Evolutionary conservation across 163 green algal genomes (phyloP), one percentile per base, ranked within the genome.

Genomic region (Prototheca wickerhamii): DNA sequence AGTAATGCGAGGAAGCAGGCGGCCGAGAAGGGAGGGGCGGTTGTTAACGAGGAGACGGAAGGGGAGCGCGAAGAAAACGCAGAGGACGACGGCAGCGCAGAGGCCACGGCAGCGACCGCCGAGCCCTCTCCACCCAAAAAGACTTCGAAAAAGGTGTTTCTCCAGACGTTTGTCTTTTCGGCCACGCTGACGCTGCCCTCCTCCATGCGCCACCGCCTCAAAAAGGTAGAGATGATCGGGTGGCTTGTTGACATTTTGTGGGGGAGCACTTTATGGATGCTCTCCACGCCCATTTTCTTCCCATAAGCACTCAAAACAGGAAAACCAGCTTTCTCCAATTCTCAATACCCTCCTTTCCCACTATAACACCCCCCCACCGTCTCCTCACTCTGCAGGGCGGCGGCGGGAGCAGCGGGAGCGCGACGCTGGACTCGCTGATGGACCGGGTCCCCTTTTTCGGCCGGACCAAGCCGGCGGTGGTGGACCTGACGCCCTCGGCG

Each of bases 161-260:
- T 94, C 77, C 93, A 97, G 79, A 96, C 86, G 2, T 89, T 98
- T 67, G 86, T 99, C 35, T 99, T 99, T 64, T 95, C 83, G 10
- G 93, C 93, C 1, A 99, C 93, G 20, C 82, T 99, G 20, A 93
- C 90, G 15, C 82, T 99, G 74, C 92, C 92, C 4, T 55, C 71
- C 32, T 66, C 56, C 21, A 67, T 93, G 35, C 80, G 86, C 34
- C 80, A 80, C 50, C 79, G 88, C 17, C 70, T 96, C 53, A 67
- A 75, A 26, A 84, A 78, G 65, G 37, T 44, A 15, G 37, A 15
- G 37, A 44, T 44, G 37, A 44, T 21, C 10, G 37, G 37, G 37
- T 69, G 33, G 31, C n/a, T n/a, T n/a, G n/a, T n/a, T n/a, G n/a
- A n/a, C n/a, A n/a, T n/a, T n/a, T n/a, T n/a, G n/a, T n/a, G n/a